phyloP scores from a whole-genome alignment of 345 rosid species.

The Brassica carinata region DNA sequence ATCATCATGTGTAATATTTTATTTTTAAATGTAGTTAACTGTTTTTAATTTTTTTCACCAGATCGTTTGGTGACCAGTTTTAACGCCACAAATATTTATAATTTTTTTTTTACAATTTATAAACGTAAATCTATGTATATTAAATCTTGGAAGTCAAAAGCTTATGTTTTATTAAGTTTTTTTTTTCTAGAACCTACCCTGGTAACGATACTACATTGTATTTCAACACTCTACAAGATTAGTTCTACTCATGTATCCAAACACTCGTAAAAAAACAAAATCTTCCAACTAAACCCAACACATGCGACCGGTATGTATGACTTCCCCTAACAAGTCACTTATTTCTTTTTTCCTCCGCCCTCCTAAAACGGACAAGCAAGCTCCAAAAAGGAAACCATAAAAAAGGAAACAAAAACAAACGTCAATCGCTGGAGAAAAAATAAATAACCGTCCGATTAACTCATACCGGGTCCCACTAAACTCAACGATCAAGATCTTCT shows the following conservation, averaged over 20 bases:
- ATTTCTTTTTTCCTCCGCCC: slow-evolving; percentile 17
- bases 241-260: too few species aligned
- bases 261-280: not conserved
- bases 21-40: not conserved
- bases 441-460: slow-evolving; percentile 23
- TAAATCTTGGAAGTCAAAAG: too few species aligned
- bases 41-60: too few species aligned
- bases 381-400: not conserved
- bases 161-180: too few species aligned
- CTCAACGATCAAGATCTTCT: slow-evolving; percentile 1
- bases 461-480: slow-evolving; percentile 4
- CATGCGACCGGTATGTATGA: slow-evolving; percentile 39
- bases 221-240: too few species aligned
- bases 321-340: slow-evolving; percentile 47
- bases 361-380: slow-evolving; percentile 36
- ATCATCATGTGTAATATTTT: not conserved
- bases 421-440: slow-evolving; percentile 21
- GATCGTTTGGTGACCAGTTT: not conserved
- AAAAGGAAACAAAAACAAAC: not conserved
- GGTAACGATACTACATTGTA: too few species aligned
- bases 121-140: too few species aligned
- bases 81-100: not conserved
- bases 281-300: slow-evolving; percentile 34
- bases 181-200: too few species aligned
- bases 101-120: too few species aligned